Evolutionary conservation across 2,329 filamentous ascomycete species (phyloP).

Genomic region (Plenodomus tracheiphilus): DNA sequence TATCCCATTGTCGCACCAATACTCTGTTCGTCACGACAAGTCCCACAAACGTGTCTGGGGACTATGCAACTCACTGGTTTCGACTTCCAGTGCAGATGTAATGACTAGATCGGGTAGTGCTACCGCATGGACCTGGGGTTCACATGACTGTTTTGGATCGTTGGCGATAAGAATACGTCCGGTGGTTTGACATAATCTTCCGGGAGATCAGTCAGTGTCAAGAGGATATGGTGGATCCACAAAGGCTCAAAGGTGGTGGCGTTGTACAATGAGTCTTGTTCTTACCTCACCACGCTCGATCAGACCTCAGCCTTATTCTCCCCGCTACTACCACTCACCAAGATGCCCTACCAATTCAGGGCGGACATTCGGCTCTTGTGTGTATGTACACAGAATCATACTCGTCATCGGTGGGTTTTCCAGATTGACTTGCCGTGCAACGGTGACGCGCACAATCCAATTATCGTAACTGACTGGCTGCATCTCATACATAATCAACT

Average conservation of each 20-base stretch:
- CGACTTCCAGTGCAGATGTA: not conserved
- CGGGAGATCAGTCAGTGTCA: not conserved
- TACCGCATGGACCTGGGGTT: not conserved
- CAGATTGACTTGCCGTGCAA: not conserved
- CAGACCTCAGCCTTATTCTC: not conserved
- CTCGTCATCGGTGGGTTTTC: not conserved
- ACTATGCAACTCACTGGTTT: not conserved
- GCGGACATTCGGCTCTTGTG: too few species aligned
- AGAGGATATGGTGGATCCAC: not conserved
- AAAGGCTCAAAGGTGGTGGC: not conserved
- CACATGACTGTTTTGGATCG: not conserved
- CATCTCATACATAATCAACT: not conserved
- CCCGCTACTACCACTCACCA: too few species aligned
- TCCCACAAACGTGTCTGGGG: not conserved
- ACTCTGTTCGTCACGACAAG: not conserved
- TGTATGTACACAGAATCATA: too few species aligned
- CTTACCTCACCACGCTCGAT: not conserved
- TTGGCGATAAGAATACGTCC: not conserved
- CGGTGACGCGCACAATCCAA: not conserved
- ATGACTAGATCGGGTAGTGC: not conserved
- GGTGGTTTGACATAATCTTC: not conserved
- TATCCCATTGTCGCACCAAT: conserved; percentile 8
- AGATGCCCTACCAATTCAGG: too few species aligned
- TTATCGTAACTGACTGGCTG: not conserved
- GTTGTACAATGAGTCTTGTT: not conserved